Base-by-base conservation (phyloP, 768 basidiomycete genomes). In the Leccinum incarnatum region DNA sequence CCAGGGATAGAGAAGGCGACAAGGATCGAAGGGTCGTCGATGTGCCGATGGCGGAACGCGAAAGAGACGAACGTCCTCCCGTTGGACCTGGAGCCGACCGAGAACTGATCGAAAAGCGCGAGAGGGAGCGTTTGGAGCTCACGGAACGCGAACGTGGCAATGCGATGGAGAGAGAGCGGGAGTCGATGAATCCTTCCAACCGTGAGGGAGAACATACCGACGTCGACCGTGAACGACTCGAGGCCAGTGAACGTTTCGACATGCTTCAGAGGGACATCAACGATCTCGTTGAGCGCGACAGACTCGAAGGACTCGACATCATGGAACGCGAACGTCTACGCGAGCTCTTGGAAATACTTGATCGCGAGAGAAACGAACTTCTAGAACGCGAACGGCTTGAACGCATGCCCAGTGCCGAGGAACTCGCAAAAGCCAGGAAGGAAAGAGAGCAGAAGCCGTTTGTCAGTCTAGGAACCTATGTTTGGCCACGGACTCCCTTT, bases 191-290 rank as follows among this genome's bases (percentile, higher is more conserved):
- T 34, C 12, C 52, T 21, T 12, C 42, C 9, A 57, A 36, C 34
- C 69, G 54, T 54, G 67, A 70, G 27, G 61, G 64, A 54, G 68
- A 71, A 48, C 65, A 55, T 17, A 49, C 47, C 6, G 69, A 71
- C 19, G 59, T 49, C 15, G 64, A 72, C 12, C 70, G 66, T 3
- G 71, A 73, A 56, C 73, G 67, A 47, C 46, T 63, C 17, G 69
- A 65, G 25, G 42, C 59, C 5, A 59, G 60, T 47, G 68, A 68
- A 57, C 67, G 65, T 53, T 66, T 73, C 37, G 69, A 76, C 54
- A 62, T 68, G 64, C 52, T 72, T 19, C 74, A 75, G 36, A 66
- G 76, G n/a, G 76, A 75, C 55, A 57, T 69, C 51, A 27, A 54
- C 40, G 72, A 74, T 15, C 67, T 74, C 29, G 52, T 57, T 25